A percentile compares a stretch with the other conserved stretches of the same genome.
Conservation (phyloP, 129 eudicot species). For the Pulicaria dysenterica region DNA sequence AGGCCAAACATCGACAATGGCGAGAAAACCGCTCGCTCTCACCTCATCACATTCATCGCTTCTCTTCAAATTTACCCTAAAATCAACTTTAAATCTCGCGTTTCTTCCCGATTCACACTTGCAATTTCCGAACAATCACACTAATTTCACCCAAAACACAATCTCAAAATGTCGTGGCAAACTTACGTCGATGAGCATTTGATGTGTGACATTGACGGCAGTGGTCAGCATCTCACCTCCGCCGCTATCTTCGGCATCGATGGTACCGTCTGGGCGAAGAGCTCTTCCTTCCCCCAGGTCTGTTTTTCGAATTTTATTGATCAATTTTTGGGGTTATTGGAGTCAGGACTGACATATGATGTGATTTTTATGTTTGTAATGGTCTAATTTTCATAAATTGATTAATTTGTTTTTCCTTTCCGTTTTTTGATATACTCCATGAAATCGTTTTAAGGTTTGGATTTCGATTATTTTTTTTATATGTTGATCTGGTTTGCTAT, state of each 20-base stretch:
- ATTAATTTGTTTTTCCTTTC: not conserved
- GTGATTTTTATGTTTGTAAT: not conserved
- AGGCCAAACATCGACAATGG: constrained; percentile 10
- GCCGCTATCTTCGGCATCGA: constrained; percentile 78
- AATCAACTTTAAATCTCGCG: constrained; percentile 27
- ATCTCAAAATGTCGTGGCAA: constrained; percentile 83
- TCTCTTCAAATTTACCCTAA: constrained; percentile 32
- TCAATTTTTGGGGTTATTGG: too few relatives aligned
- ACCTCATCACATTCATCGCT: not conserved
- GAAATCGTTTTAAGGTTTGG: constrained; percentile 5
- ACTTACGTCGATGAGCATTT: constrained; percentile 81
- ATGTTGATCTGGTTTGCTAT: not conserved
- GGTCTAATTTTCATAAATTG: not conserved
- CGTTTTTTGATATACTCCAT: not conserved
- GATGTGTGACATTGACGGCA: constrained; percentile 76
- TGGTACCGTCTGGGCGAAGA: constrained; percentile 76
- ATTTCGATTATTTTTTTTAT: not conserved
- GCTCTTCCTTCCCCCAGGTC: constrained; percentile 62
- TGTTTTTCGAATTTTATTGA: not conserved
- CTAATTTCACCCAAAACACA: not conserved
- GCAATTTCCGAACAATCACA: constrained; percentile 11
- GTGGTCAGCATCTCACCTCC: constrained; percentile 60
- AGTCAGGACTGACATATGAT: not conserved
- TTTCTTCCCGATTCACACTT: constrained; percentile 14
- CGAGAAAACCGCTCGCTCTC: constrained; percentile 30